Conservation (phyloP, 139 green algal genomes). For the Chlamydomonas sphaeroides region DNA sequence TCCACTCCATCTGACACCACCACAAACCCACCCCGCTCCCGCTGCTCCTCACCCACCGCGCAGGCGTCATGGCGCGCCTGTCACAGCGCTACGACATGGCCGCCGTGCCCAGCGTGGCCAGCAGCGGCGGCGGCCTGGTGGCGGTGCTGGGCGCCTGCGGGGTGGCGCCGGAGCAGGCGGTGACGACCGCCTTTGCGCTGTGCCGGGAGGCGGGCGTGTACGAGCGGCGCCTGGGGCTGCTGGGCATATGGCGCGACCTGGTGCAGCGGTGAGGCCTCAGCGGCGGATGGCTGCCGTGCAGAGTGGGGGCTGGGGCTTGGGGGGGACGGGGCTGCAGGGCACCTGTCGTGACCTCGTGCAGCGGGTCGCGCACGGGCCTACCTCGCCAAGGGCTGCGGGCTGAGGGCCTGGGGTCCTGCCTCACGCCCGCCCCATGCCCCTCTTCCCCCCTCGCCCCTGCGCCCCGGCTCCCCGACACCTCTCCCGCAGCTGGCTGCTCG, state of each 20-base stretch:
- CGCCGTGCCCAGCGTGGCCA: neutral
- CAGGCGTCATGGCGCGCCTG: constrained; percentile 26
- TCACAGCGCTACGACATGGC: constrained; percentile 1
- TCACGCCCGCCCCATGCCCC: too few relatives aligned
- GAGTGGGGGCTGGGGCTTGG: too few relatives aligned
- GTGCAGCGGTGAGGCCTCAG: constrained; percentile 15
- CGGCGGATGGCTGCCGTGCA: too few relatives aligned
- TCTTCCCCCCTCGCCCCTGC: too few relatives aligned
- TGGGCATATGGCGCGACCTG: constrained; percentile 19
- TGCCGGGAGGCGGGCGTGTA: constrained; percentile 25
- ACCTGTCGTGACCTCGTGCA: too few relatives aligned
- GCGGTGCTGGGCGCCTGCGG: constrained; percentile 25
- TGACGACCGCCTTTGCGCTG: constrained; percentile 7
- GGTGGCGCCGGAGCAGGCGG: neutral
- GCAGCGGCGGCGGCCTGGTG: constrained; percentile 26
- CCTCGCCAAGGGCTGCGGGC: too few relatives aligned
- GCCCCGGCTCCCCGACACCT: too few relatives aligned
- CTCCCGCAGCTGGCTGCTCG: constrained; percentile 9
- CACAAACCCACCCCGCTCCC: neutral
- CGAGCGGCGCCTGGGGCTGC: constrained; percentile 19
- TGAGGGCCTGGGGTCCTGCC: too few relatives aligned
- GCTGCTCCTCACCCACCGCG: neutral
- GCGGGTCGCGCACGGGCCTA: too few relatives aligned
- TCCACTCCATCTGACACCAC: neutral
- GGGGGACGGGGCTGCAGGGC: too few relatives aligned